Percentiles rank a stretch among this genome's conserved stretches.
phyloP scores from a whole-genome alignment of 352 stramenopile species.

The Nannochloropsis limnetica region DNA sequence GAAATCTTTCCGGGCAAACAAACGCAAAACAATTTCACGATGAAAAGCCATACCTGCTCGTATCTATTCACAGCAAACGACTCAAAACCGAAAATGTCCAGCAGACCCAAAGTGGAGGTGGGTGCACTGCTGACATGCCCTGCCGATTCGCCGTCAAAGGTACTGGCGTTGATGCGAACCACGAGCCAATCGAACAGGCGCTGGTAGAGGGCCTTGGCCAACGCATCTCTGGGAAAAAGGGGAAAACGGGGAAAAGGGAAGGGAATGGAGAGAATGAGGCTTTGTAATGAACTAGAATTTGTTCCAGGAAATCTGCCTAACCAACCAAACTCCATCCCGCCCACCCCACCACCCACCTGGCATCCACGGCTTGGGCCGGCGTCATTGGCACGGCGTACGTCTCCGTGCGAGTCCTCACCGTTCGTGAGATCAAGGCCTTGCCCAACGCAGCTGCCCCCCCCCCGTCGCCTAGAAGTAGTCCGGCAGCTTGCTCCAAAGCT shows the following conservation, averaged over 20 bases:
- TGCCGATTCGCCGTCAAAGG: constrained; percentile 33
- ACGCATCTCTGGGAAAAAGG: constrained; percentile 40
- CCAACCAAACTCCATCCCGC: too few relatives aligned
- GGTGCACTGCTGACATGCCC: constrained; percentile 42
- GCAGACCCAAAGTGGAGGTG: constrained; percentile 62
- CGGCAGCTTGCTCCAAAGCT: background rate
- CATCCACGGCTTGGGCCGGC: constrained; percentile 47
- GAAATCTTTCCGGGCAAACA: background rate
- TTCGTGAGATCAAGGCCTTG: background rate
- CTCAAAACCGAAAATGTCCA: constrained; percentile 85
- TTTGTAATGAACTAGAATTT: background rate
- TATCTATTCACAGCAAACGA: constrained; percentile 78
- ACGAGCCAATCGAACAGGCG: constrained; percentile 85
- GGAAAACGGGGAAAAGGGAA: constrained; percentile 5
- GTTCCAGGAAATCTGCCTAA: background rate
- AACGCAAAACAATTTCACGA: background rate
- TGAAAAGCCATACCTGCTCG: constrained; percentile 57
- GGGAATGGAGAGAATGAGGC: background rate
- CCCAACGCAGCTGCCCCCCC: background rate
- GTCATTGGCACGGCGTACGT: constrained; percentile 1
- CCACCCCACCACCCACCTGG: too few relatives aligned
- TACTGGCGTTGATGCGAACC: constrained; percentile 67
- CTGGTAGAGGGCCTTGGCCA: constrained; percentile 65
- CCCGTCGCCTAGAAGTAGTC: background rate
- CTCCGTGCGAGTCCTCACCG: constrained; percentile 2